phyloP scores from a whole-genome alignment of 129 eudicot species.

The Lactuca saligna region DNA sequence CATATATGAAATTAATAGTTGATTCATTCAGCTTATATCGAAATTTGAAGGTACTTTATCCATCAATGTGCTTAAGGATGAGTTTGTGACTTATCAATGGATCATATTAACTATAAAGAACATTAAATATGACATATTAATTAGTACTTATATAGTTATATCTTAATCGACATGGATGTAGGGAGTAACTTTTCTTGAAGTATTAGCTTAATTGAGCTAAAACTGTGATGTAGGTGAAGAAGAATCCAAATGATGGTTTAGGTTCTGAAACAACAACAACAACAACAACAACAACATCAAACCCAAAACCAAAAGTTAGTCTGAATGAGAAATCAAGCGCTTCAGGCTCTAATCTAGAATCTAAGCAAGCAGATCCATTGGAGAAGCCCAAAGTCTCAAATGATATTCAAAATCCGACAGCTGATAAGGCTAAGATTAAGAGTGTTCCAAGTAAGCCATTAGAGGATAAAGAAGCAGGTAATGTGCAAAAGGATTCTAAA shows the following conservation, averaged over 20 bases:
- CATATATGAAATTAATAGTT: neutral
- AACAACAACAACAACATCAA: neutral
- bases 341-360: conserved; percentile 23
- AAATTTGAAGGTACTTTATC: neutral
- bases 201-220: conserved; percentile 1
- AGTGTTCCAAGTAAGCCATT: conserved; percentile 30
- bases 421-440: conserved; percentile 30
- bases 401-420: conserved; percentile 16
- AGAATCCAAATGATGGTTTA: conserved; percentile 17
- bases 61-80: conserved; percentile 4
- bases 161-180: too few relatives aligned
- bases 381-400: conserved; percentile 38
- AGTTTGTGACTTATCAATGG: conserved; percentile 11
- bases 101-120: neutral
- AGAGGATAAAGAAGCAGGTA: conserved; percentile 24
- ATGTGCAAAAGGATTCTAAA: conserved; percentile 29
- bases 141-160: neutral
- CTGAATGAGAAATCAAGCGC: conserved; percentile 31
- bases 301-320: conserved; percentile 16
- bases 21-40: neutral
- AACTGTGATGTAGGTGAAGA: conserved; percentile 37
- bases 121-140: neutral
- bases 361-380: conserved; percentile 25
- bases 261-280: conserved; percentile 17
- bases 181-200: neutral